These are phyloP conservation scores for Mikania micrantha DNA, from an alignment of 129 eudicot genomes.

Conservation along the genomic window DNA sequence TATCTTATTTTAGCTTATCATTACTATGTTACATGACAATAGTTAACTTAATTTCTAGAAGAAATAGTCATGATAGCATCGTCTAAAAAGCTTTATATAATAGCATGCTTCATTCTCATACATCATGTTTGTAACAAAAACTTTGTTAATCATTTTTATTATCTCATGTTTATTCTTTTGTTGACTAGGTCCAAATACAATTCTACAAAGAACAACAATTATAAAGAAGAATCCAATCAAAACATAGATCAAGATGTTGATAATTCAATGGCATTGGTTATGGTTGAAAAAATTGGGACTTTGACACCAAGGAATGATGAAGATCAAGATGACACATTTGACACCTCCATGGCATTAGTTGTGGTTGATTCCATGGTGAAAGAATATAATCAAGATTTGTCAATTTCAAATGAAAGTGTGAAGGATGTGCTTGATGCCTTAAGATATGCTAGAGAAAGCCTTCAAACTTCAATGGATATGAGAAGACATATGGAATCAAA, in stretches of 20 bases:
- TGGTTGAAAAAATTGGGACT: constrained; percentile 9
- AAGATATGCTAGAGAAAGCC: constrained; percentile 44
- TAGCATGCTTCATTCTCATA: too few relatives aligned
- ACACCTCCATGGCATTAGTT: constrained; percentile 60
- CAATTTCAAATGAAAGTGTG: constrained; percentile 36
- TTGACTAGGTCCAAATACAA: constrained; percentile 20
- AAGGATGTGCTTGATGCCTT: constrained; percentile 52
- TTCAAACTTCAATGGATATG: constrained; percentile 42
- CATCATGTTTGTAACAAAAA: neutral
- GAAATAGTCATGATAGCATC: neutral
- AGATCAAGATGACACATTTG: constrained; percentile 25
- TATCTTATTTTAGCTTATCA: too few relatives aligned
- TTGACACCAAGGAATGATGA: constrained; percentile 1
- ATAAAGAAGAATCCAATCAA: constrained; percentile 8
- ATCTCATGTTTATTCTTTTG: constrained; percentile 2
- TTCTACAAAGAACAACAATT: constrained; percentile 3
- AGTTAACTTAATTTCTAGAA: too few relatives aligned
- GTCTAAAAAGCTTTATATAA: too few relatives aligned
- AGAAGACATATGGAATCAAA: constrained; percentile 39
- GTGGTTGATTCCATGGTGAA: constrained; percentile 30
- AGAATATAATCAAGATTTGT: constrained; percentile 26
- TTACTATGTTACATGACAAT: too few relatives aligned
- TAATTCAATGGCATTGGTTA: constrained; percentile 54
- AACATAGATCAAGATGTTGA: constrained; percentile 32
- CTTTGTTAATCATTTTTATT: neutral